Conservation (phyloP, 2,329 filamentous ascomycete genomes). For the Huntiella bhutanensis region DNA sequence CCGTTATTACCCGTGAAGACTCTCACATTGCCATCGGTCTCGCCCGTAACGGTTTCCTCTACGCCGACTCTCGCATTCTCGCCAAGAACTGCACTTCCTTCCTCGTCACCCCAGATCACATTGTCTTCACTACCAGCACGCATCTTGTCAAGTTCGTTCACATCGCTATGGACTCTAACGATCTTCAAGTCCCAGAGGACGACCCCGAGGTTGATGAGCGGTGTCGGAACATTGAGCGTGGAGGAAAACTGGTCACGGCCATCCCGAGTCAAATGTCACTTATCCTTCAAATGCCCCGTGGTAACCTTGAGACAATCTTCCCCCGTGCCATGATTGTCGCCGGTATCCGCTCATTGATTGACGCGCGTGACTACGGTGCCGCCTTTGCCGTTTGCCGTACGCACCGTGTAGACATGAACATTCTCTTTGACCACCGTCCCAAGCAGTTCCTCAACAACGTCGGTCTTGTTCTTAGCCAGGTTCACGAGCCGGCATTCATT, state of each 20-base stretch:
- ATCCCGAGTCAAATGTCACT: constrained; percentile 76
- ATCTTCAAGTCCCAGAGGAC: constrained; percentile 65
- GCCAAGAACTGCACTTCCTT: constrained; percentile 88
- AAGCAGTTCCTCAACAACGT: constrained; percentile 66
- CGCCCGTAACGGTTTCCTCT: constrained; percentile 58
- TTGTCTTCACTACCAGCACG: constrained; percentile 82
- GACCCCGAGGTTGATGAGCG: constrained; percentile 84
- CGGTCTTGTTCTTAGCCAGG: constrained; percentile 60
- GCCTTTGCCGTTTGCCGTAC: constrained; percentile 80
- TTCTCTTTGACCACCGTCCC: constrained; percentile 83
- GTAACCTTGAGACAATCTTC: constrained; percentile 88
- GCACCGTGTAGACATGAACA: constrained; percentile 95
- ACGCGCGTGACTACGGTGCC: constrained; percentile 58
- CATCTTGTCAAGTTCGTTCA: constrained; percentile 92
- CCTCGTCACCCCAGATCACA: constrained; percentile 56
- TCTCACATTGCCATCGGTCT: constrained; percentile 39
- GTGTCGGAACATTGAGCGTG: constrained; percentile 80
- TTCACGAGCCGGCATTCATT: constrained; percentile 63
- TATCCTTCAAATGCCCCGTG: constrained; percentile 84
- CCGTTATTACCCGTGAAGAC: constrained; percentile 24
- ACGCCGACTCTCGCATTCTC: constrained; percentile 54
- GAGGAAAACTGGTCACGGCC: constrained; percentile 68
- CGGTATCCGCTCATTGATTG: constrained; percentile 66
- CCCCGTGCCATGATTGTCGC: constrained; percentile 83
- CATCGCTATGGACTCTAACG: constrained; percentile 41